Base-by-base conservation (phyloP, 2,329 filamentous ascomycete genomes). In the Fusarium sp. region DNA sequence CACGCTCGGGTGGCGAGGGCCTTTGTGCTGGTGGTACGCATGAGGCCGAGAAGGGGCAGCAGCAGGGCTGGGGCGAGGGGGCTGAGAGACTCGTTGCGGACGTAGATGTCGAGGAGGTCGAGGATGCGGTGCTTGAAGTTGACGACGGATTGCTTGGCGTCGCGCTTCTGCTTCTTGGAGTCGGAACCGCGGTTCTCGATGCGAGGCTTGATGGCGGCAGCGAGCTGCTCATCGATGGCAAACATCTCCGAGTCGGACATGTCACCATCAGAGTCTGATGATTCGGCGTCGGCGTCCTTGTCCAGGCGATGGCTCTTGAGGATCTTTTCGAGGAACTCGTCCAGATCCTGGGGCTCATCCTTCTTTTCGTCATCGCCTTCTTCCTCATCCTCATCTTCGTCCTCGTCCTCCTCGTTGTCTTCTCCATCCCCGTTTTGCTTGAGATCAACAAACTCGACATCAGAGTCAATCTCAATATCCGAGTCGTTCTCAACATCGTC, bases 201-300 rank as follows among this genome's bases (percentile, higher is more conserved):
- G 58, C 92, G 91, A 75, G 95, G 92, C 75, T 92, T 91, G 87
- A 98, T 97, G 71, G 98, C 94, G 73, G 94, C 94, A 60, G 92
- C 91, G 5, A 99, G 90, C 80, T 96, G 93, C 13, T 90, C 89
- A 78, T 98, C 96, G 18, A 98, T 87, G 5, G 92, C 92, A 84
- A 98, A 92, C 97, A 98, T 98, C 81, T 98, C 93, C 20, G 96
- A 95, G 83, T 98, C 96, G 71, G 95, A 93, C 95, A 99, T 98
- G 83, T 98, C 94, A 4, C 90, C 91, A 69, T 93, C 93, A 11
- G 89, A 89, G 34, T 91, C 91, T 1, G 87, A 89, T 1, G 86
- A 86, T 4, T 88, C 88, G 2, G 88, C 88, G 2, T 88, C 86
- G 18, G 83, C 84, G 71, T 91, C 89, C 63, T 91, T 89, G 80